Base-by-base conservation (phyloP, 257 asterid species). In the Solanum chilense region DNA sequence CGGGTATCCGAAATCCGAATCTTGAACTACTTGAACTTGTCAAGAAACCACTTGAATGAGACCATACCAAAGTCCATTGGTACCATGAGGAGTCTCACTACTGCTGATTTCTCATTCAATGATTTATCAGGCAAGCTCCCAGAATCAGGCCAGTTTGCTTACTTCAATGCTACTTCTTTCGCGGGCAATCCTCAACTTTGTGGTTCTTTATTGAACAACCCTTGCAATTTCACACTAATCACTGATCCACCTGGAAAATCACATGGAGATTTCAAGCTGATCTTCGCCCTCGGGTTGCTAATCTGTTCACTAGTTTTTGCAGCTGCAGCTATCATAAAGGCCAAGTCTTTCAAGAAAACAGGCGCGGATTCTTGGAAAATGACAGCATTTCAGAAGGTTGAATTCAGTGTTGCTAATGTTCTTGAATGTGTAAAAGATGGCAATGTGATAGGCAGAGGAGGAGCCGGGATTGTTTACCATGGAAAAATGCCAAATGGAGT, bases 391-490 rank as follows among this genome's bases (percentile, higher is more conserved):
- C 98, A 92, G 75, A 94, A 93, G 90, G 90, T 96, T 64, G 97
- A 93, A 5, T 97, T 97, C 92, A 69, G 94, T 1, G 97, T 93
- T 9, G 85, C 93, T 0, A 98, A 97, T 18, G 93, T 97, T 68
- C 92, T 94, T 31, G 99, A 97, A 87, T 94, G 98, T 70, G 94
- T 94, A 21, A 95, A 95, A 86, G 99, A 97, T 7, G 98, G 99
- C 8, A 97, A 95, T 14, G 95, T 94, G 84, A 94, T 97, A n/a
- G 99, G 99, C 68, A 81, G 95, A 58, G 99, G 99, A 47, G 99
- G 99, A 23, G 98, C 96, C 0, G 99, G 99, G 82, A 87, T 97
- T 12, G 99, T 97, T 37, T 97, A 95, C 93, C 97, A 95, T 10
- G 98, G 98, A 0, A 94, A 89, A 87, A 94, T 91, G 95, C 93